Evolutionary conservation across 2,329 filamentous ascomycete species (phyloP).

Genomic region (Cladosporium sp.): DNA sequence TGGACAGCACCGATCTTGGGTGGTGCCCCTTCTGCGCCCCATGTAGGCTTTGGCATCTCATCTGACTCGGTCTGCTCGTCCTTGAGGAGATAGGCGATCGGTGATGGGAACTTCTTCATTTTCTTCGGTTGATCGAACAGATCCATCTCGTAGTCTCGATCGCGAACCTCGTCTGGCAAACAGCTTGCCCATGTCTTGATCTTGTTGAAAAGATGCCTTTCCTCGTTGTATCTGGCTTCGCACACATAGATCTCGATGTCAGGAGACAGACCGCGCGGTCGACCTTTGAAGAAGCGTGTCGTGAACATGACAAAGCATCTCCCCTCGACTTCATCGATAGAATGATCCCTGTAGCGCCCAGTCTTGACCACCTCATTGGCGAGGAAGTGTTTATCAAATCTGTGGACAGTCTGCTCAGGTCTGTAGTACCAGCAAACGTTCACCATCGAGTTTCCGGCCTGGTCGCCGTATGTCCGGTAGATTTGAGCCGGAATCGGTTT

Average conservation of each 20-base stretch:
- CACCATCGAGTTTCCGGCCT: slow-evolving; percentile 81
- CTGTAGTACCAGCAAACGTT: slow-evolving; percentile 99
- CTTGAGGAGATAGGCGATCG: slow-evolving; percentile 87
- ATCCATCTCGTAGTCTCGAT: slow-evolving; percentile 96
- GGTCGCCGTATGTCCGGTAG: slow-evolving; percentile 90
- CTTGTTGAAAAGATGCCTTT: slow-evolving; percentile 87
- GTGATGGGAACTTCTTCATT: slow-evolving; percentile 84
- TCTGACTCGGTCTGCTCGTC: slow-evolving; percentile 87
- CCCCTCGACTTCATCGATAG: slow-evolving; percentile 87
- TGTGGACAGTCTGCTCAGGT: slow-evolving; percentile 95
- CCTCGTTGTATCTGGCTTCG: slow-evolving; percentile 94
- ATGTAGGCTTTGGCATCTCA: slow-evolving; percentile 82
- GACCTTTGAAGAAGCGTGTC: slow-evolving; percentile 85
- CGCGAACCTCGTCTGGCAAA: slow-evolving; percentile 89
- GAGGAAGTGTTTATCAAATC: slow-evolving; percentile 90
- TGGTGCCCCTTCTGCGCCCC: slow-evolving; percentile 88
- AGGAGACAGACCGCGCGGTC: slow-evolving; percentile 73
- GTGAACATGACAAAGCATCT: slow-evolving; percentile 99
- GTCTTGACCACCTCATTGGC: slow-evolving; percentile 97
- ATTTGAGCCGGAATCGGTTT: slow-evolving; percentile 97
- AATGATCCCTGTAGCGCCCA: slow-evolving; percentile 90
- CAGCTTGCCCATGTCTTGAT: slow-evolving; percentile 99
- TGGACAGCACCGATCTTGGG: slow-evolving; percentile 94
- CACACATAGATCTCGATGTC: slow-evolving; percentile 95
- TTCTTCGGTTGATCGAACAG: slow-evolving; percentile 75